Percentiles rank a stretch among this genome's conserved stretches.
Conservation (phyloP, 306 rosid genomes). For the Malus fusca region DNA sequence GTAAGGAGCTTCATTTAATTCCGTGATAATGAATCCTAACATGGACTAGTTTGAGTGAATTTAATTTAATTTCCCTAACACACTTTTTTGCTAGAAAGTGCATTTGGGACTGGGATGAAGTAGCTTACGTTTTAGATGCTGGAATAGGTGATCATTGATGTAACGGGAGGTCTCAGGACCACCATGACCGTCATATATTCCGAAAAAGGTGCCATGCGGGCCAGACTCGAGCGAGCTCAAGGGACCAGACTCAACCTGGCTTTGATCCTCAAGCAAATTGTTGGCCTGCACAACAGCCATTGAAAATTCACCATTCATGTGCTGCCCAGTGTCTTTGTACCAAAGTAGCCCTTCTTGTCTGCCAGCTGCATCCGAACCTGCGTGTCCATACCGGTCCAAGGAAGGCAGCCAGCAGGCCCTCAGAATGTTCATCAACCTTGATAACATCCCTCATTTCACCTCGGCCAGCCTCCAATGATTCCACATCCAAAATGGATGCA, state of each 20-base stretch:
- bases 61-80: not conserved
- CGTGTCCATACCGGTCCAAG: conserved; percentile 26
- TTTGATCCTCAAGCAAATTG: conserved; percentile 90
- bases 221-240: conserved; percentile 67
- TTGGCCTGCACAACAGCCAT: conserved; percentile 98
- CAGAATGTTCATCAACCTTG: conserved; percentile 75
- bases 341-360: conserved; percentile 78
- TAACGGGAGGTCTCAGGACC: conserved; percentile 96
- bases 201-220: conserved; percentile 76
- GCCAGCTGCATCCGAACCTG: conserved; percentile 58
- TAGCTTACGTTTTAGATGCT: conserved; percentile 62
- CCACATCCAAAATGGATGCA: conserved; percentile 73
- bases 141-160: conserved; percentile 66
- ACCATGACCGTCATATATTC: conserved; percentile 89
- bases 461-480: conserved; percentile 43
- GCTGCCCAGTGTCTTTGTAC: conserved; percentile 88
- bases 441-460: conserved; percentile 99
- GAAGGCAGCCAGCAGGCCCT: conserved; percentile 79
- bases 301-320: conserved; percentile 77
- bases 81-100: not conserved
- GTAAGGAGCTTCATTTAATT: not conserved
- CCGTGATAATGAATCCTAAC: not conserved
- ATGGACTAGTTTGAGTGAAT: not conserved
- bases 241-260: conserved; percentile 88
- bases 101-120: not conserved